Evolutionary conservation across 2,329 filamentous ascomycete genomes (phyloP), one percentile per base, ranked within the genome.

Genomic region (Hawksworthiomyces lignivorus): DNA sequence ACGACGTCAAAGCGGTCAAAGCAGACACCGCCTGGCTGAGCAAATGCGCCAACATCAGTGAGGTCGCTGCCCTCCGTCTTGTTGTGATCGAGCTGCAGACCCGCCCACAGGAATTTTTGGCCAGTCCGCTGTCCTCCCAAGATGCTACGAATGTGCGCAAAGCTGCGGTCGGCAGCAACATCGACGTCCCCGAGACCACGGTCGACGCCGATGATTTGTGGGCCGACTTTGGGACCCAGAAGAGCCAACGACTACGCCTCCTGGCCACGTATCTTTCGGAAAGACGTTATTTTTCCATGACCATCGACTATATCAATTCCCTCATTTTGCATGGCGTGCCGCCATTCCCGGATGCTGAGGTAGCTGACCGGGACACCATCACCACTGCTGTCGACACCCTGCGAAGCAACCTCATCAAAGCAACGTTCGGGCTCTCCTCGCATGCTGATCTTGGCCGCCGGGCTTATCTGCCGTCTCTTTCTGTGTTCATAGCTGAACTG

Each of bases 1-100:
- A 83, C 57, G 78, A 89, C 55, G 70, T 95, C 51, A 79, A 84
- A 29, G 69, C 83, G 55, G 78, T 97, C 59, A 95, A 94, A 64
- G 76, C 78, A 35, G 89, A 97, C 66, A 77, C 87, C 26, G 60
- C 84, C 51, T 97, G 89, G 88, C 68, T 98, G 48, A 89, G 87
- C 62, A 78, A 83, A 54, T 78, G 82, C 55, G 78, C 81, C 38
- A 72, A 77, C 33, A 78, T 96, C 50, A 87, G 92, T 60, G 81
- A 96, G 59, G 69, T 92, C 32, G 77, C 82, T 11, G 88, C 90
- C 20, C 69, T 98, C 54, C 78, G 92, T 46, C 71, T 94, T 32
- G 82, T 82, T 3, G 68, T 94, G 7, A 65, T 92, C 34, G 92
- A 97, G 70, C 85, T 84, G 70, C 90, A 97, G 63, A 77, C 75